phyloP scores from a whole-genome alignment of 768 basidiomycete species.

The Fomitopsis pulvina region DNA sequence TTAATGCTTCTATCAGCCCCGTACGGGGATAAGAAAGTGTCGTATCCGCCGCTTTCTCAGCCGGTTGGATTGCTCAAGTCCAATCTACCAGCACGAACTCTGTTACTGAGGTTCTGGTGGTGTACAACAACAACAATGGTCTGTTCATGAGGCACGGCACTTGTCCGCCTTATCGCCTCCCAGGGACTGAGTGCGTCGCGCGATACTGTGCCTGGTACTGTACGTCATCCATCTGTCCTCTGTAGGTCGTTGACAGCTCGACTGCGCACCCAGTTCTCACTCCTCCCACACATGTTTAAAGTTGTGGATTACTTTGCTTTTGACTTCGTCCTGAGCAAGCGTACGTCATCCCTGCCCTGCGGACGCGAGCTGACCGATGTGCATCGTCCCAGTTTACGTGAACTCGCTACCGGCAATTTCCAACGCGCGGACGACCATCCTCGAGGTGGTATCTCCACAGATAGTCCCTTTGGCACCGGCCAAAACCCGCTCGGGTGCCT shows the following conservation, averaged over 20 bases:
- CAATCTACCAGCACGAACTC: slow-evolving; percentile 12
- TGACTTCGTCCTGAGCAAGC: slow-evolving; percentile 15
- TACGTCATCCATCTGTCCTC: not conserved
- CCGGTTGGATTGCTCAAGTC: not conserved
- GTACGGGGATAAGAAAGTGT: slow-evolving; percentile 11
- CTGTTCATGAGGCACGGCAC: slow-evolving; percentile 12
- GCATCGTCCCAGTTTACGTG: slow-evolving; percentile 11
- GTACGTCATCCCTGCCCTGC: slow-evolving; percentile 2
- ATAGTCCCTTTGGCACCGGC: not conserved
- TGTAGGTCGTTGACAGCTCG: not conserved
- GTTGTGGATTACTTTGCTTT: slow-evolving; percentile 15
- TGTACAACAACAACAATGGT: slow-evolving; percentile 15
- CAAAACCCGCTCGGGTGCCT: not conserved
- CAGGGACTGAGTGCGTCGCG: not conserved
- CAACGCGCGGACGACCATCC: slow-evolving; percentile 14
- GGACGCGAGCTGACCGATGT: not conserved
- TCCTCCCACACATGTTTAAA: slow-evolving; percentile 7
- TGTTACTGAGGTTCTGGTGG: slow-evolving; percentile 8
- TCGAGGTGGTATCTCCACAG: not conserved
- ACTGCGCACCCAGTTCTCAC: slow-evolving; percentile 4
- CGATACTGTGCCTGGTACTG: slow-evolving; percentile 11
- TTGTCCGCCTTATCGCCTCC: not conserved
- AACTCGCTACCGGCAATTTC: slow-evolving; percentile 17
- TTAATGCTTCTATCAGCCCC: slow-evolving; percentile 8
- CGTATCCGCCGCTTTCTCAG: not conserved